Base-by-base conservation (phyloP, 2,329 filamentous ascomycete species). In the Fusarium odoratissimum region DNA sequence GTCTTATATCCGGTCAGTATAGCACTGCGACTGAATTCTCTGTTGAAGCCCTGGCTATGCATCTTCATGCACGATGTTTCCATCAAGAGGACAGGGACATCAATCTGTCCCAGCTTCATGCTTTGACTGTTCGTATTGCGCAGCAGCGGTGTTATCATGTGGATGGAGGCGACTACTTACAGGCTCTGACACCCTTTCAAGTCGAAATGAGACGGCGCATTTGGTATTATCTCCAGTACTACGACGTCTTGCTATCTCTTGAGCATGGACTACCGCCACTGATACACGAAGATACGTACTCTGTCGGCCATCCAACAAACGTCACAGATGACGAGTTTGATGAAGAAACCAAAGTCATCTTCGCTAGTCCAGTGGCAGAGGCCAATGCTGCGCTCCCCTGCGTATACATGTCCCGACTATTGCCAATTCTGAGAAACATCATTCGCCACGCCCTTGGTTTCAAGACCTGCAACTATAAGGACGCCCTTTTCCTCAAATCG, bases 201-300 rank as follows among this genome's bases (percentile, higher is more conserved):
- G 46, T 54, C 5, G 69, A 72, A 31, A 71, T 72, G 59, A 64
- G 69, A 33, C 42, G 69, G 9, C 49, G 67, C 2, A 46, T 64
- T 6, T 72, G 67, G 67, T 71, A 58, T 42, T 45, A 44, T 6
- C 57, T 71, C 8, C 69, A 72, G 13, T 41, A 68, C n/a, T 68
- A 72, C 14, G 69, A 71, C 5, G 9, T 71, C 9, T 33, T 64
- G 0, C 67, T 71, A 16, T 59, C 69, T 12, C 55, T 72, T 17
- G 63, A 71, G 14, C 46, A 58, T 17, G 69, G 56, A 9, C 8
- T 71, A 3, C 67, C 67, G 4, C 64, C 69, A 0, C 14, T 62
- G 3, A 41, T 72, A 11, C 56, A 62, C 6, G 59, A 61, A 12
- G 52, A 71, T 37, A 48, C 23, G 3, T 64, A 28, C 35, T 25